A percentile compares a stretch with the other conserved stretches of the same genome.
These are phyloP conservation scores for Sphagnum fallax DNA, from an alignment of 228 moss, liverwort and hornwort genomes.

Conservation along the genomic window DNA sequence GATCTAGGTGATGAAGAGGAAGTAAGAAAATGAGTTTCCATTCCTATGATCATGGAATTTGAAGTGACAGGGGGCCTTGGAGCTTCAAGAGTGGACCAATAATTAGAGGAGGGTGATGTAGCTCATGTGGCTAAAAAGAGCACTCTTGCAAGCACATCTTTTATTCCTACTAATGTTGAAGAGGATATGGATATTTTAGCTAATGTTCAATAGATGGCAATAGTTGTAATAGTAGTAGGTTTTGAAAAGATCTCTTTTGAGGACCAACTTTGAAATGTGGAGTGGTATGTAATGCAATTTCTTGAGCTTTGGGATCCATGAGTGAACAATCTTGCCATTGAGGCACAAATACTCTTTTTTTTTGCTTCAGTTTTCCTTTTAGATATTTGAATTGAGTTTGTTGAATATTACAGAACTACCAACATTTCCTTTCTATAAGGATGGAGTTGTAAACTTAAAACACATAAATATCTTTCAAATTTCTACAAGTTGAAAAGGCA, in stretches of 20 bases:
- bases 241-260: conserved; percentile 79
- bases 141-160: conserved; percentile 37
- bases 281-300: conserved; percentile 92
- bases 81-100: conserved; percentile 12
- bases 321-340: conserved; percentile 77
- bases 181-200: conserved; percentile 97
- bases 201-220: conserved; percentile 94
- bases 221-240: conserved; percentile 78
- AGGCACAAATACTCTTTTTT: conserved; percentile 45
- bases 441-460: no score
- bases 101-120: conserved; percentile 14
- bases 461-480: no score
- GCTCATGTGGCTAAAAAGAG: conserved; percentile 22
- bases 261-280: conserved; percentile 80
- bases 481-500: no score
- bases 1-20: conserved; percentile 78
- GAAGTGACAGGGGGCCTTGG: conserved; percentile 21
- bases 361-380: neutral
- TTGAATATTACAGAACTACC: no score
- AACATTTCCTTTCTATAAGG: no score
- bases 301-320: conserved; percentile 92
- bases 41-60: conserved; percentile 5
- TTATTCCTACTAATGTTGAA: conserved; percentile 61
- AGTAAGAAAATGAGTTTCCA: conserved; percentile 28
- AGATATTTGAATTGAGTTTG: no score